These are phyloP conservation scores for Sporothrix luriei DNA, from an alignment of 2,329 filamentous ascomycete species.

Conservation along the genomic window DNA sequence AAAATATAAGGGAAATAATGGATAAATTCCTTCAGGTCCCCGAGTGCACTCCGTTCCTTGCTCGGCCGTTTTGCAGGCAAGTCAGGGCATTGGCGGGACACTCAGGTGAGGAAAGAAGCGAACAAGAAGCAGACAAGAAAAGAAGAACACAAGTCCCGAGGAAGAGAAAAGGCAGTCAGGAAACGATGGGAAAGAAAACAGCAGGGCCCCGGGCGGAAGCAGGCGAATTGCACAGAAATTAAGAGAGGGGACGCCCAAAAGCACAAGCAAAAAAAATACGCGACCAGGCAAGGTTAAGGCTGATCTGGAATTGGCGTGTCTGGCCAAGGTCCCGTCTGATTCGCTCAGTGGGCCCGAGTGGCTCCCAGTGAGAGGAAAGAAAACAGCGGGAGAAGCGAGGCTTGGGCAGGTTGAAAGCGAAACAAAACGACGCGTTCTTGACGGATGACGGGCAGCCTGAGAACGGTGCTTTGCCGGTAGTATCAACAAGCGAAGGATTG, in stretches of 20 bases:
- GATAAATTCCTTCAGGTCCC: conserved; percentile 10
- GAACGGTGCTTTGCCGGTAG: conserved; percentile 12
- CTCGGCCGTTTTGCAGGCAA: conserved; percentile 9
- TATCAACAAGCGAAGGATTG: conserved; percentile 4
- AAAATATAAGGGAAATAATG: conserved; percentile 19
- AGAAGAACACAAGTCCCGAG: conserved; percentile 2
- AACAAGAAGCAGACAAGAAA: conserved; percentile 1
- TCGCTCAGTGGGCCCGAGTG: conserved; percentile 14
- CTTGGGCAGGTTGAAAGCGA: conserved; percentile 14
- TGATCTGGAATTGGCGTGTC: conserved; percentile 31
- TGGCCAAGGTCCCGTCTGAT: conserved; percentile 25
- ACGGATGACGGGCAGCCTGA: conserved; percentile 1
- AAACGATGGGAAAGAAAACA: conserved; percentile 11
- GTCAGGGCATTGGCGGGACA: conserved; percentile 4
- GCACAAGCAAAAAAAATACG: conserved; percentile 27
- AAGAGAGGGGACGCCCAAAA: conserved; percentile 17
- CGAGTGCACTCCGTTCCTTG: conserved; percentile 2
- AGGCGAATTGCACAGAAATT: conserved; percentile 22
- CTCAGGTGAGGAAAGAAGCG: neutral
- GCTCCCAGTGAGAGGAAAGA: neutral
- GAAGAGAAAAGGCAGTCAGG: neutral
- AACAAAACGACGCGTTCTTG: conserved; percentile 11
- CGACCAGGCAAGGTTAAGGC: conserved; percentile 29
- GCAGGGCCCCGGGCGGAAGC: neutral
- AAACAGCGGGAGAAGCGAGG: neutral